Evolutionary conservation across 1,284 basidiomycete genomes (phyloP).

Genomic region (Vanrija humicola): DNA sequence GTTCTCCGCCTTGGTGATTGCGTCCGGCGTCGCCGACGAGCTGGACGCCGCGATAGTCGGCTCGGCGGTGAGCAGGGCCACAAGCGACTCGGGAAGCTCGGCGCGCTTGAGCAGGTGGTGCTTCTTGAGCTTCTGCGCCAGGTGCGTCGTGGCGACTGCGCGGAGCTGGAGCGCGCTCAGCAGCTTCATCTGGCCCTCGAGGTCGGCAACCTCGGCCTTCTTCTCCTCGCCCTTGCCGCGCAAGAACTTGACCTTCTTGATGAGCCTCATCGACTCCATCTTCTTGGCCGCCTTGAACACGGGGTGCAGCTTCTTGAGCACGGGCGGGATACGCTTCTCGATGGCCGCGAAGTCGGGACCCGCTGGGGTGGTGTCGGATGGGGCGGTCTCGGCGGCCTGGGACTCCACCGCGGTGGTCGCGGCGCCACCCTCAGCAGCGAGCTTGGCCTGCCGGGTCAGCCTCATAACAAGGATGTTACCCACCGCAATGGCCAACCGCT

Average conservation of each 20-base stretch:
- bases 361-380: background rate
- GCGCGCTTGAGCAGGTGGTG: slow-evolving; percentile 53
- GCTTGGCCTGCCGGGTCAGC: slow-evolving; percentile 14
- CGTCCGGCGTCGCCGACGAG: slow-evolving; percentile 50
- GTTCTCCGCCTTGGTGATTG: slow-evolving; percentile 62
- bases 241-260: slow-evolving; percentile 74
- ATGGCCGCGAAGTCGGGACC: slow-evolving; percentile 29
- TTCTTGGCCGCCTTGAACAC: slow-evolving; percentile 68
- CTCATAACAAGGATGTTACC: background rate
- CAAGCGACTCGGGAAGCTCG: slow-evolving; percentile 46
- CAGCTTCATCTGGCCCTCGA: slow-evolving; percentile 64
- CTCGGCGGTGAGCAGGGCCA: slow-evolving; percentile 21
- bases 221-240: slow-evolving; percentile 52
- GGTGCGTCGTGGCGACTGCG: slow-evolving; percentile 59
- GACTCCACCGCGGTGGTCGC: slow-evolving; percentile 1
- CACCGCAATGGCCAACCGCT: slow-evolving; percentile 37
- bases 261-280: slow-evolving; percentile 75
- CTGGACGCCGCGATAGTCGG: slow-evolving; percentile 12
- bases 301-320: slow-evolving; percentile 44
- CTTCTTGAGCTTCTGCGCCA: slow-evolving; percentile 69
- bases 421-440: slow-evolving; percentile 11
- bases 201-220: slow-evolving; percentile 50
- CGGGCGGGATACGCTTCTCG: slow-evolving; percentile 37
- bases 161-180: slow-evolving; percentile 65
- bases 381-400: background rate